Base-by-base conservation (phyloP, 1,139 yeast genomes). In the Meyerozyma carpophila region DNA sequence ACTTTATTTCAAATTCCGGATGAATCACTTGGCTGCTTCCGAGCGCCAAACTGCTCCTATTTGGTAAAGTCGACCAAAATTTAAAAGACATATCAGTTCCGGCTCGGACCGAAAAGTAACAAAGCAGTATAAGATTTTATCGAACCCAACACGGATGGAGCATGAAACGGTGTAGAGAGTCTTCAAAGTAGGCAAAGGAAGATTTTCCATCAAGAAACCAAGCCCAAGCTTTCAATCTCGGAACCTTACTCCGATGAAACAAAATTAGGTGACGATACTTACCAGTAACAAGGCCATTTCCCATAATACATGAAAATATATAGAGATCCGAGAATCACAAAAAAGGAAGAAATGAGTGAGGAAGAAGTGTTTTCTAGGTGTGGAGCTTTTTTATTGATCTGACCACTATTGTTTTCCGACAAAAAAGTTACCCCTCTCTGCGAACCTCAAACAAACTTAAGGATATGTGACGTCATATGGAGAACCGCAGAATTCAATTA, bases 261-360 rank as follows among this genome's bases (percentile, higher is more conserved):
- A 27, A 27, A 27, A n/a, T 5, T 4, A 27, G 13, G 13, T 27
- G 8, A 27, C 6, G 13, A 11, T 25, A 37, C 40, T 25, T 16
- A 37, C 40, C 40, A 37, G 40, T 37, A 37, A 18, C 21, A 37
- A 26, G 21, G 40, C 24, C 40, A 37, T 37, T 14, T 25, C 29
- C 21, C 32, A 25, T 37, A 34, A 18, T 34, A 10, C 14, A 14
- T 31, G 9, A 6, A 8, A 3, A 31, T 31, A 8, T 2, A 31
- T 6, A 3, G 20, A 31, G 10, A 31, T n/a, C 5, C 13, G 7
- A 3, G 13, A 31, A n/a, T 31, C 32, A 28, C 34, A 13, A 13
- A 14, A 14, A 31, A 6, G 9, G 34, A n/a, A 13, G 14, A 13
- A 31, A 13, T 7, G 14, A 8, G 8, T 3, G 11, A 34, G 21